Conservation (phyloP, 1,139 yeast species). For the Groenewaldozyma auringiensis region DNA sequence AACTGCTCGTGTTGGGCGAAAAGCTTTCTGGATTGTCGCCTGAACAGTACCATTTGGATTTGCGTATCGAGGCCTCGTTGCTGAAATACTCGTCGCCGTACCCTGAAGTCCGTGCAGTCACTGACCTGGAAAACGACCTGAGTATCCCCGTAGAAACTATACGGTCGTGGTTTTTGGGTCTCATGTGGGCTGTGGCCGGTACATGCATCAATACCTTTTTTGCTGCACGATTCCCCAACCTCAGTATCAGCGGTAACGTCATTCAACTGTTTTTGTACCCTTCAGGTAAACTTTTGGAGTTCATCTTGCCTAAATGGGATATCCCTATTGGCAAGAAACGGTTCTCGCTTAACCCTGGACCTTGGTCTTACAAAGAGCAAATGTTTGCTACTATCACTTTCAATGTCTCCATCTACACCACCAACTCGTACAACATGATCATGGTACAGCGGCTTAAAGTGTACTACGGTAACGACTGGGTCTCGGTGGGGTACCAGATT, state of each 20-base stretch:
- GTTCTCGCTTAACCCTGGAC: conserved; percentile 48
- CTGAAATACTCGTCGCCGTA: conserved; percentile 43
- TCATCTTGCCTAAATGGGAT: conserved; percentile 43
- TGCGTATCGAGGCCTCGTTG: conserved; percentile 39
- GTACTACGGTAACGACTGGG: conserved; percentile 24
- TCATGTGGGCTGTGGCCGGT: conserved; percentile 50
- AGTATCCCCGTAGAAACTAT: conserved; percentile 45
- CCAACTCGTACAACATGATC: conserved; percentile 27
- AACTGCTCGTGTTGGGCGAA: conserved; percentile 20
- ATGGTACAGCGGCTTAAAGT: conserved; percentile 24
- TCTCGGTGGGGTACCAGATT: conserved; percentile 38
- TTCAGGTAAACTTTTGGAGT: conserved; percentile 36
- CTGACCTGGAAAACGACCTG: conserved; percentile 47
- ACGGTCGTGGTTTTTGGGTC: conserved; percentile 49
- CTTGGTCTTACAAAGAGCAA: conserved; percentile 66
- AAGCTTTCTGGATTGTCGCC: conserved; percentile 8
- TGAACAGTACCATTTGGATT: conserved; percentile 23
- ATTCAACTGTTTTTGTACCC: conserved; percentile 55
- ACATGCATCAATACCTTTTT: conserved; percentile 54
- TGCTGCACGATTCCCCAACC: conserved; percentile 47
- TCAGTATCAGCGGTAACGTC: conserved; percentile 40
- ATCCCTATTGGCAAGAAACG: conserved; percentile 36
- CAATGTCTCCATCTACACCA: conserved; percentile 18
- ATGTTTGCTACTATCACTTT: conserved; percentile 48
- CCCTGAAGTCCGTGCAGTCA: conserved; percentile 55